Base-by-base conservation (phyloP, 768 basidiomycete species). In the Tricholoma furcatifolium region DNA sequence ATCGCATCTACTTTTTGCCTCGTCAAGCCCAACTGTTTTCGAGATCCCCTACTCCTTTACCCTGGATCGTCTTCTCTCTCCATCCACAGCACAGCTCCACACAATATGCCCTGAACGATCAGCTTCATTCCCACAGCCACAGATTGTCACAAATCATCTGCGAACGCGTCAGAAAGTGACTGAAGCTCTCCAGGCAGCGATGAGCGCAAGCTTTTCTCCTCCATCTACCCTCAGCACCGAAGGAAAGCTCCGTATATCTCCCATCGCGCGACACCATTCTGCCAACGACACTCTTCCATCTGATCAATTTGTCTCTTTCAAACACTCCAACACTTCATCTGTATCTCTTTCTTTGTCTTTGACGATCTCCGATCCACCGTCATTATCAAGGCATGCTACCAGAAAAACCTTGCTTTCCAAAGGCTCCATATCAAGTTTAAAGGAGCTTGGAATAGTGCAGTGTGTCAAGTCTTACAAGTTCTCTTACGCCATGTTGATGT, bases 11-110 rank as follows among this genome's bases (percentile, higher is more conserved):
- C 51, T 68, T 5, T 62, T 72, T 42, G 55, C 68, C n/a, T 56
- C 65, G 9, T 35, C 64, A 23, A 61, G 68, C 14, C 75, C 80
- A 2, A 75, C 75, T 2, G 48, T 82, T 6, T 78, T 82, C 47
- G 72, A 78, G 38, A 56, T 82, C 27, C 70, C 78, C 8, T 62
- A 68, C 21, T 60, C 70, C 7, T 78, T 79, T 61, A 67, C 73
- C 18, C 69, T 83, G 41, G 71, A 78, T 50, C 72, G 72, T 43
- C 64, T 81, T 15, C 67, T 67, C n/a, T 31, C 15, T 42, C 50
- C 44, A 61, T 62, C 51, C 50, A 57, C 46, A 61, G 60, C 44
- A 62, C 55, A 43, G 51, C 50, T 42, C 61, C 51, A 21, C 24
- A 23, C 24, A 11, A 20, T 20, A 15, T 42, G 44, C 30, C 35